Base-by-base conservation (phyloP, 2,329 filamentous ascomycete species). In the Pseudohalonectria lignicola region DNA sequence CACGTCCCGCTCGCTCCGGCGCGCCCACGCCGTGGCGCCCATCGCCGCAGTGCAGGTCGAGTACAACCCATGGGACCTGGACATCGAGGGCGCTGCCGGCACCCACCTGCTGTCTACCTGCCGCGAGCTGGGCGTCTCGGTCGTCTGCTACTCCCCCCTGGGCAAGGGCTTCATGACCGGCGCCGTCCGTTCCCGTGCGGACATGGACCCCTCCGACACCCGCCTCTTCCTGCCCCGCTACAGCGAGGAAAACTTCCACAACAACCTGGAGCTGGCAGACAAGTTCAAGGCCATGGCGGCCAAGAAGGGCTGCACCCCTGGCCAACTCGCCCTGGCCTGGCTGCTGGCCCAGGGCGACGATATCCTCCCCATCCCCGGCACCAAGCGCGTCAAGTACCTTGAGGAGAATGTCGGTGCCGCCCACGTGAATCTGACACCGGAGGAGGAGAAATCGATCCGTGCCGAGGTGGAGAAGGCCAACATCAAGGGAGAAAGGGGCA, bases 311-410 rank as follows among this genome's bases (percentile, higher is more conserved):
- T 64, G 61, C 33, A 77, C 76, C 0, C 47, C 73, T 0, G 64
- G 63, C 2, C 70, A 84, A 50, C 50, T 84, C 23, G 69, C 73
- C 2, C 59, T 82, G 20, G 77, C 77, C 0, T 83, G 78, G 76
- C 47, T 82, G 40, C 47, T 78, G 45, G 67, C 67, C 4, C 75
- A 81, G 47, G 73, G 72, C 0, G 62, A 69, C 3, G 71, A 78
- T 45, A 61, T 82, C 36, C 68, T 76, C 47, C 73, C 79, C 0
- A 82, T 71, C 36, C 68, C 65, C 0, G 69, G 67, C 2, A 72
- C 67, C 0, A 69, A 63, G 51, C 64, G 52, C 39, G 52, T 65
- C 28, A 58, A 60, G 45, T 67, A 64, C 40, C 48, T 73, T 20
- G 61, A 69, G 40, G 60, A 70, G 39, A 72, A 72, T 28, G 39